phyloP scores from a whole-genome alignment of 345 rosid species.

The Brassica incana region DNA sequence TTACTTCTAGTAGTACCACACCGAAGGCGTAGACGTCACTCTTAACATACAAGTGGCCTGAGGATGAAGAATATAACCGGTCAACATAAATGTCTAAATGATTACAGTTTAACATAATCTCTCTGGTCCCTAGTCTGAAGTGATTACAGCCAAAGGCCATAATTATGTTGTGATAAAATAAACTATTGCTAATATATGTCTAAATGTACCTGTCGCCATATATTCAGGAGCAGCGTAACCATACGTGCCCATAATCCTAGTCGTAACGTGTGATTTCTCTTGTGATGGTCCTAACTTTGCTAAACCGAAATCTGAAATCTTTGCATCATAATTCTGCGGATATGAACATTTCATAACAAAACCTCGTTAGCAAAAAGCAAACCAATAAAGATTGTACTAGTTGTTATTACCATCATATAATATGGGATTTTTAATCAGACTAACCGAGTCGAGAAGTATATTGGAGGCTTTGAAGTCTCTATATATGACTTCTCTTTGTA shows the following conservation, averaged over 20 bases:
- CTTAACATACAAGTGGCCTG: slow-evolving; percentile 79
- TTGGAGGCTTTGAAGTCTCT: slow-evolving; percentile 86
- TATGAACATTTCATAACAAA: too few species aligned
- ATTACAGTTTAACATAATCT: too few species aligned
- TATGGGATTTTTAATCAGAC: slow-evolving; percentile 18
- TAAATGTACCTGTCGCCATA: slow-evolving; percentile 55
- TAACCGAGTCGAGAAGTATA: slow-evolving; percentile 74
- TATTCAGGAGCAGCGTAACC: slow-evolving; percentile 72
- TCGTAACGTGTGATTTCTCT: slow-evolving; percentile 75
- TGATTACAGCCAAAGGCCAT: too few species aligned
- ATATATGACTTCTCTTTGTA: slow-evolving; percentile 72
- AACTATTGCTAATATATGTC: not conserved
- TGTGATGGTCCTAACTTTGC: slow-evolving; percentile 67
- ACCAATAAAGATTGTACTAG: too few species aligned
- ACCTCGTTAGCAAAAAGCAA: too few species aligned
- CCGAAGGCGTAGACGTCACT: slow-evolving; percentile 85
- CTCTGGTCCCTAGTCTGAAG: too few species aligned
- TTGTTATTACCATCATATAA: too few species aligned
- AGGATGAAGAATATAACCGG: too few species aligned
- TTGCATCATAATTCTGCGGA: too few species aligned
- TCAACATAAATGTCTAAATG: too few species aligned
- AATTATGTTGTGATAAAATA: not conserved
- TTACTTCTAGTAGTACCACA: slow-evolving; percentile 65
- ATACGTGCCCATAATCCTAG: slow-evolving; percentile 54
- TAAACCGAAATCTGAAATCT: slow-evolving; percentile 67